phyloP scores from a whole-genome alignment of 1,139 yeast species.

The Yamadazyma dendronema region DNA sequence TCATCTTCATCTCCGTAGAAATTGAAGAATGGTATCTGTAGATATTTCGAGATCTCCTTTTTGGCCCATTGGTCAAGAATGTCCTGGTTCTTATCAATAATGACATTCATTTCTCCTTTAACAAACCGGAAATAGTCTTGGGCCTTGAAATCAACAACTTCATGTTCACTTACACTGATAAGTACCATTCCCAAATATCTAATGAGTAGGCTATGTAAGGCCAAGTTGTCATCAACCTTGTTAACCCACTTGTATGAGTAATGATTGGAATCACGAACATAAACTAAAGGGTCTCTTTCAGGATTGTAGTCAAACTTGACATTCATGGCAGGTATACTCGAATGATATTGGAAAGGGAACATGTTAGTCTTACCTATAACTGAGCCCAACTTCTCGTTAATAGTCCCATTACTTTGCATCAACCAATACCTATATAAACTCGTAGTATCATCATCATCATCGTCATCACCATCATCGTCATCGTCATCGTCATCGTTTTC shows the following conservation, averaged over 20 bases:
- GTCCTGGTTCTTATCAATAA: constrained; percentile 15
- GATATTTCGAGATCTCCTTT: constrained; percentile 21
- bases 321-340: constrained; percentile 33
- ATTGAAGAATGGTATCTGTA: constrained; percentile 14
- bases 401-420: constrained; percentile 30
- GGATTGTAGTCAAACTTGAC: constrained; percentile 34
- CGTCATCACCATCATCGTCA: constrained; percentile 18
- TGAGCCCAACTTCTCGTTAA: constrained; percentile 33
- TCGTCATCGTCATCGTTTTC: constrained; percentile 9
- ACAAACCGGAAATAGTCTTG: constrained; percentile 23
- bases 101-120: constrained; percentile 17
- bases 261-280: constrained; percentile 38
- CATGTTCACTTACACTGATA: constrained; percentile 41
- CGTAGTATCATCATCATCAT: constrained; percentile 23
- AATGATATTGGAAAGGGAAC: constrained; percentile 33
- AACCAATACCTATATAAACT: constrained; percentile 40
- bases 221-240: constrained; percentile 28
- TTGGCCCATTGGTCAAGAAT: constrained; percentile 22
- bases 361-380: constrained; percentile 27
- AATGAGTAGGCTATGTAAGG: constrained; percentile 39
- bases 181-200: constrained; percentile 37
- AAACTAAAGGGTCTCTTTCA: constrained; percentile 26
- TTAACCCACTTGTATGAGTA: constrained; percentile 37
- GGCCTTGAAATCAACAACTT: constrained; percentile 35
- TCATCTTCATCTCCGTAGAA: constrained; percentile 21